Conservation (phyloP, 805 yeast genomes). For the Candida schatavii region DNA sequence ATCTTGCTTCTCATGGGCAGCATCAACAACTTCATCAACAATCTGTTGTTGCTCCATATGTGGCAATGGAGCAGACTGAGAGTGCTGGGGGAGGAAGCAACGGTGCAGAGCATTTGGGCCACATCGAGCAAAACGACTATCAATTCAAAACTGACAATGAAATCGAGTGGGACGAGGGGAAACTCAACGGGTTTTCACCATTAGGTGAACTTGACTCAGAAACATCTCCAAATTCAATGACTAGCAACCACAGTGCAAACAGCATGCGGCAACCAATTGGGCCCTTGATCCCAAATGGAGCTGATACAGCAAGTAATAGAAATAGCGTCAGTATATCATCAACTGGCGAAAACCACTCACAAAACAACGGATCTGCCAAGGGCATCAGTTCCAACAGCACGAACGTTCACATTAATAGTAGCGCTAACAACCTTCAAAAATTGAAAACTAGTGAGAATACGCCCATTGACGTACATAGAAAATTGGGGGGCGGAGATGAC, state of each 20-base stretch:
- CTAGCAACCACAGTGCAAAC: constrained; percentile 5
- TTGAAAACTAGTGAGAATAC: not conserved
- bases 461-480: constrained; percentile 2
- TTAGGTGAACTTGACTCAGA: constrained; percentile 3
- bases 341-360: constrained; percentile 4
- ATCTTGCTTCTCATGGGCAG: not conserved
- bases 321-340: not conserved
- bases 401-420: not conserved
- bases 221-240: constrained; percentile 17
- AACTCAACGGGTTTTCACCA: constrained; percentile 2
- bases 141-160: not conserved
- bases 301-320: not conserved
- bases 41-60: not conserved
- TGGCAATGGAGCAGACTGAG: not conserved
- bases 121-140: constrained; percentile 3
- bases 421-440: constrained; percentile 4
- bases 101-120: constrained; percentile 15
- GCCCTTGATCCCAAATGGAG: constrained; percentile 1
- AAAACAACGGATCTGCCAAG: not conserved
- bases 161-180: constrained; percentile 2
- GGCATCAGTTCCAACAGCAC: not conserved
- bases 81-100: constrained; percentile 1
- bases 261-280: not conserved
- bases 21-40: not conserved
- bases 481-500: not conserved